Conservation (phyloP, 441 rosid species). For the Adansonia madagascariensis region DNA sequence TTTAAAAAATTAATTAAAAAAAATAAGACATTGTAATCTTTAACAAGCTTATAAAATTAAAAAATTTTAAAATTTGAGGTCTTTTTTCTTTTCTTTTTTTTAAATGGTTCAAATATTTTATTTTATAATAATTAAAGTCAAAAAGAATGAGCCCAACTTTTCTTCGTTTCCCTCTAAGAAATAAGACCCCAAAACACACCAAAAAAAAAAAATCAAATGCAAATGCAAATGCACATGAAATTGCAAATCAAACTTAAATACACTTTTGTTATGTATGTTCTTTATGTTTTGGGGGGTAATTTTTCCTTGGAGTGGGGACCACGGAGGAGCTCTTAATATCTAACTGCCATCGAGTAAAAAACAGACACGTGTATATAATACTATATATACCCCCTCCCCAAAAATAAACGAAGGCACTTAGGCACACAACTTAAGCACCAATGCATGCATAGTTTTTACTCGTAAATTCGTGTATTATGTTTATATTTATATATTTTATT, state of each 20-base stretch:
- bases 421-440: too few relatives aligned
- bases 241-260: constrained; percentile 33
- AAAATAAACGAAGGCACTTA: too few relatives aligned
- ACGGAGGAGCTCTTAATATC: constrained; percentile 36
- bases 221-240: constrained; percentile 26
- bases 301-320: constrained; percentile 33
- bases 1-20: not conserved
- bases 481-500: too few relatives aligned
- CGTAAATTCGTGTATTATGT: too few relatives aligned
- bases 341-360: constrained; percentile 13
- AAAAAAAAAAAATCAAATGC: not conserved
- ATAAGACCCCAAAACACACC: not conserved
- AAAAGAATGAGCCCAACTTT: constrained; percentile 30
- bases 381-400: too few relatives aligned
- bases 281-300: not conserved
- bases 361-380: constrained; percentile 35
- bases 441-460: too few relatives aligned
- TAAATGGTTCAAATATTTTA: not conserved
- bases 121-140: constrained; percentile 34
- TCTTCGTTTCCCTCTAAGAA: constrained; percentile 22
- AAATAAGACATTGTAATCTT: not conserved
- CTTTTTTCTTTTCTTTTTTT: constrained; percentile 24
- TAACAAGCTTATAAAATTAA: not conserved
- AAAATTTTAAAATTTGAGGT: not conserved
- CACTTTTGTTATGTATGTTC: not conserved